Base-by-base conservation (phyloP, 2,329 filamentous ascomycete genomes). In the Apiospora hydei region DNA sequence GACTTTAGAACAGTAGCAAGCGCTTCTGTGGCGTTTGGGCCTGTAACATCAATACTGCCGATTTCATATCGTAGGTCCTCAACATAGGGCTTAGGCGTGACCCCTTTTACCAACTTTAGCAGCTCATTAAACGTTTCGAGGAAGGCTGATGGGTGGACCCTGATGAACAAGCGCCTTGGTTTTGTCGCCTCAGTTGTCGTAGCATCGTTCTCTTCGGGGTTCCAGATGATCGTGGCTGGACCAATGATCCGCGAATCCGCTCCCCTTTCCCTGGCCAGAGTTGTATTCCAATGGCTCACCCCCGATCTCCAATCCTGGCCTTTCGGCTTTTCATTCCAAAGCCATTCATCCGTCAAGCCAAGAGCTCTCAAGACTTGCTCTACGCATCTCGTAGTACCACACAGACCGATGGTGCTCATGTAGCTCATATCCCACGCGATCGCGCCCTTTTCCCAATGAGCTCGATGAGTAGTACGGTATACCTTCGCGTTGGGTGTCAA, bases 351-450 rank as follows among this genome's bases (percentile, higher is more conserved):
- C 0, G 84, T 84, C 64, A 94, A 81, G 0, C 93, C 91, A 1
- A 98, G 77, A 6, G 86, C 87, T 77, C 85, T 90, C 46, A 98
- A 80, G 13, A 96, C 85, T 49, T 88, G 88, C 71, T 91, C 85
- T 53, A 98, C 84, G 70, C 91, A 91, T 43, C 84, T 82, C 53
- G 89, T 84, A 18, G 85, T 83, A 0, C 95, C 96, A 76, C 92
- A 91, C 4, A 98, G 80, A 18, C 92, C 88, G 75, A 98, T 92
- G 1, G 94, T 98, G 76, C 94, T 93, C 85, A 96, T 93, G 80
- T 98, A 99, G 80, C 95, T 98, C 85, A 91, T 94, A 82, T 99
- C 96, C 95, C 96, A 98, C 0, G 91, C 91, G 61, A 98, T 86
- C 30, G 92, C 92, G 6, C 96, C 95, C 75, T 92, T 90, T 70